A percentile compares a stretch with the other conserved stretches of the same genome.
Conservation (phyloP, 768 basidiomycete species). For the Boletus sensibilis region DNA sequence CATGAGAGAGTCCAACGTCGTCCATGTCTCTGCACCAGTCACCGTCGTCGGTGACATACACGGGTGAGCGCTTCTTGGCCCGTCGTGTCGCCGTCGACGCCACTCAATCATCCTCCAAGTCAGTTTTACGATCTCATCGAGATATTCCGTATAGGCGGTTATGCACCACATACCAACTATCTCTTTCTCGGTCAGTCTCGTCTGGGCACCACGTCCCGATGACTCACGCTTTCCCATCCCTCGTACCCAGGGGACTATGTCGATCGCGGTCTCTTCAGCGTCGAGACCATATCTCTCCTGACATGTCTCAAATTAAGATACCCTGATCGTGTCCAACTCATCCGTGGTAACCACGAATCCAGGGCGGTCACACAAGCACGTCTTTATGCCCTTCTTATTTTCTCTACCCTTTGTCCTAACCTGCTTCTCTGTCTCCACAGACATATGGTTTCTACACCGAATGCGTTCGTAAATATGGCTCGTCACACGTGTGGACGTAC, state of each 20-base stretch:
- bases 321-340: constrained; percentile 94
- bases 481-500: constrained; percentile 96
- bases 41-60: constrained; percentile 99
- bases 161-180: constrained; percentile 96
- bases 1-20: constrained; percentile 98
- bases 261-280: constrained; percentile 95
- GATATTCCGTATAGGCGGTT: constrained; percentile 98
- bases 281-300: constrained; percentile 96
- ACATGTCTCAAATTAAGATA: constrained; percentile 97
- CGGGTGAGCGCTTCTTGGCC: constrained; percentile 62
- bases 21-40: constrained; percentile 93
- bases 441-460: constrained; percentile 99
- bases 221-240: constrained; percentile 7
- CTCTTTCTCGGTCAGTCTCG: constrained; percentile 85
- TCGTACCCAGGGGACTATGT: constrained; percentile 85
- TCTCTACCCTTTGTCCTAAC: constrained; percentile 13
- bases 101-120: constrained; percentile 52
- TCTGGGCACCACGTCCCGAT: not conserved
- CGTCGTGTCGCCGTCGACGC: constrained; percentile 12
- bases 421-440: constrained; percentile 42
- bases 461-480: constrained; percentile 96
- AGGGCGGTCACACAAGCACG: constrained; percentile 95
- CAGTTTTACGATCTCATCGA: constrained; percentile 99
- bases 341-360: constrained; percentile 97
- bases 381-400: constrained; percentile 18